These are phyloP conservation scores for Tothia fuscella DNA, from an alignment of 2,329 filamentous ascomycete species.

Conservation along the genomic window DNA sequence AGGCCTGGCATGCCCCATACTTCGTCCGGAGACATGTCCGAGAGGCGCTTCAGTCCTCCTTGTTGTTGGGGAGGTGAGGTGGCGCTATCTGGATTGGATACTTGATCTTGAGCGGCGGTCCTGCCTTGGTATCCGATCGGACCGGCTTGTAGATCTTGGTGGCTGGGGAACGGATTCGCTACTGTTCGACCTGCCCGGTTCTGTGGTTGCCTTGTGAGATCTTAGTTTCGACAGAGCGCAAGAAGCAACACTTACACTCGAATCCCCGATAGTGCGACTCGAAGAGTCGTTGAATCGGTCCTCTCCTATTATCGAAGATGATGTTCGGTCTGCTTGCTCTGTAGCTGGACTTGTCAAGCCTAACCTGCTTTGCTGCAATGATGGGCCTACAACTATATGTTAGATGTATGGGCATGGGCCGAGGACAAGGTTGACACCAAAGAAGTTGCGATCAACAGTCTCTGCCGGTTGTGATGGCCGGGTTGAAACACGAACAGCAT, in stretches of 20 bases:
- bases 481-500: too few relatives aligned
- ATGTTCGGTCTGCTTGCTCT: slow-evolving; percentile 26
- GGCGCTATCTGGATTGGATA: slow-evolving; percentile 18
- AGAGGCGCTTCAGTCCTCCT: slow-evolving; percentile 34
- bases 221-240: too few relatives aligned
- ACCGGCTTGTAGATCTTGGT: slow-evolving; percentile 1
- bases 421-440: too few relatives aligned
- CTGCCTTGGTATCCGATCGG: slow-evolving; percentile 8
- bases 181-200: slow-evolving; percentile 1
- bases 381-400: slow-evolving; percentile 35
- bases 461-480: too few relatives aligned
- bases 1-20: slow-evolving; percentile 48
- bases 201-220: too few relatives aligned
- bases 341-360: slow-evolving; percentile 38
- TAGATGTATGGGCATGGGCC: slow-evolving; percentile 50
- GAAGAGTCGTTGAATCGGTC: too few relatives aligned
- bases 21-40: slow-evolving; percentile 49
- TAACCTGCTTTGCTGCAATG: slow-evolving; percentile 37
- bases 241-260: too few relatives aligned
- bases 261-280: too few relatives aligned
- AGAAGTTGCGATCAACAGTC: too few relatives aligned
- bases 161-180: slow-evolving; percentile 3
- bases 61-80: slow-evolving; percentile 18
- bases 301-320: slow-evolving; percentile 27
- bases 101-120: slow-evolving; percentile 19